Evolutionary conservation across 371 early-diverging fungal species (phyloP).

Genomic region (Saksenaea vasiformis): DNA sequence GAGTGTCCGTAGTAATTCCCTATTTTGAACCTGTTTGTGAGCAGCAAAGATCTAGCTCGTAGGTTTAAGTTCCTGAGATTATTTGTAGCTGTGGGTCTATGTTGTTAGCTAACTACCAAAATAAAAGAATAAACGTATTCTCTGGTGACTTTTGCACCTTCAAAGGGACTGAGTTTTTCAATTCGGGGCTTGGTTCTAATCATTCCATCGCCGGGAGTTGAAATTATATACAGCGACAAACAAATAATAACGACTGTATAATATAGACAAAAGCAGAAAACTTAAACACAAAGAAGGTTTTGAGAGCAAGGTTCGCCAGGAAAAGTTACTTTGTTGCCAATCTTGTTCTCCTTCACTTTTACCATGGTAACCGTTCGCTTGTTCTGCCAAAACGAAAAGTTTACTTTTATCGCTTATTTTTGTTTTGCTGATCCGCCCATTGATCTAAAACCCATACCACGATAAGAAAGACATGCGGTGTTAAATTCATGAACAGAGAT

Average conservation of each 20-base stretch:
- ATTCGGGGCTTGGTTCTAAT: too few relatives aligned
- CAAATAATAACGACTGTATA: background rate
- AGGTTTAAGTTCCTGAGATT: too few relatives aligned
- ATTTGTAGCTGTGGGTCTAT: too few relatives aligned
- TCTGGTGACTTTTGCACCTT: too few relatives aligned
- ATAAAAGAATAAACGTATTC: too few relatives aligned
- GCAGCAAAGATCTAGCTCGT: too few relatives aligned
- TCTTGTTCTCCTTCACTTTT: background rate
- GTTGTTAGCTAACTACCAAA: too few relatives aligned
- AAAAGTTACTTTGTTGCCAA: background rate
- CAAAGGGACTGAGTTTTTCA: too few relatives aligned
- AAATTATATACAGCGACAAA: background rate
- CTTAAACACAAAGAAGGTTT: background rate
- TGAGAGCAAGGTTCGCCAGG: background rate
- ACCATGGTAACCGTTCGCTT: background rate
- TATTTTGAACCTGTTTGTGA: too few relatives aligned
- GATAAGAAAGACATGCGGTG: slow-evolving; percentile 2
- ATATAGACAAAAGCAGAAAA: background rate
- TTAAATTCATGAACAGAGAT: background rate
- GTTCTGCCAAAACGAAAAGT: background rate
- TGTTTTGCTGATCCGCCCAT: slow-evolving; percentile 5
- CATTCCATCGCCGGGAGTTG: background rate
- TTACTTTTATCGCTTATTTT: background rate
- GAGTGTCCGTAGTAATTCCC: too few relatives aligned
- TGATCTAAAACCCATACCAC: slow-evolving; percentile 2